Conservation (phyloP, 148 eudicot species). For the Vaccinium myrtillus region DNA sequence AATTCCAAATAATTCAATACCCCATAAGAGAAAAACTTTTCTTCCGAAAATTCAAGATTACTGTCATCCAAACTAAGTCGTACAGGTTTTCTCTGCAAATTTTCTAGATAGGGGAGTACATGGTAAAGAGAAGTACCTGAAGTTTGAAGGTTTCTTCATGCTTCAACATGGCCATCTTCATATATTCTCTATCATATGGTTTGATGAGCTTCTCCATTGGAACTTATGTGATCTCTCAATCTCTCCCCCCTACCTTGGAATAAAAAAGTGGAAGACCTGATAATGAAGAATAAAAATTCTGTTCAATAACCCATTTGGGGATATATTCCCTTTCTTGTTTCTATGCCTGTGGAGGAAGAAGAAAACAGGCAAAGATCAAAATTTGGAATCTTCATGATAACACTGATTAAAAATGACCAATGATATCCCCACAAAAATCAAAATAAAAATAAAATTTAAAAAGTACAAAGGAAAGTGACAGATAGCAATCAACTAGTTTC, state of each 20-base stretch:
- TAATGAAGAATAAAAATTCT: not conserved
- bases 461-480: not conserved
- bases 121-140: slow-evolving; percentile 48
- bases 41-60: not conserved
- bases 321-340: not conserved
- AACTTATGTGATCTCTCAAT: not conserved
- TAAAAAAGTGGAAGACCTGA: not conserved
- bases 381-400: not conserved
- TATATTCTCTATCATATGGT: slow-evolving; percentile 57
- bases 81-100: not conserved
- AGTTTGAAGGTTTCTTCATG: slow-evolving; percentile 86
- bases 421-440: not conserved
- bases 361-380: slow-evolving; percentile 8
- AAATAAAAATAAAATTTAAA: not conserved
- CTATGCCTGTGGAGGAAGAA: slow-evolving; percentile 11
- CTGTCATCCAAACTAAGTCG: not conserved
- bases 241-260: not conserved
- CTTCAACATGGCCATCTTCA: slow-evolving; percentile 88
- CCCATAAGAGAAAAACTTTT: not conserved
- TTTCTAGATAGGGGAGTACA: not conserved
- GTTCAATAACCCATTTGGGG: not conserved
- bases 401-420: not conserved
- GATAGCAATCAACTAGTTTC: slow-evolving; percentile 8
- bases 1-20: not conserved
- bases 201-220: slow-evolving; percentile 66